phyloP scores from a whole-genome alignment of 768 basidiomycete genomes.

The Trametes maxima region DNA sequence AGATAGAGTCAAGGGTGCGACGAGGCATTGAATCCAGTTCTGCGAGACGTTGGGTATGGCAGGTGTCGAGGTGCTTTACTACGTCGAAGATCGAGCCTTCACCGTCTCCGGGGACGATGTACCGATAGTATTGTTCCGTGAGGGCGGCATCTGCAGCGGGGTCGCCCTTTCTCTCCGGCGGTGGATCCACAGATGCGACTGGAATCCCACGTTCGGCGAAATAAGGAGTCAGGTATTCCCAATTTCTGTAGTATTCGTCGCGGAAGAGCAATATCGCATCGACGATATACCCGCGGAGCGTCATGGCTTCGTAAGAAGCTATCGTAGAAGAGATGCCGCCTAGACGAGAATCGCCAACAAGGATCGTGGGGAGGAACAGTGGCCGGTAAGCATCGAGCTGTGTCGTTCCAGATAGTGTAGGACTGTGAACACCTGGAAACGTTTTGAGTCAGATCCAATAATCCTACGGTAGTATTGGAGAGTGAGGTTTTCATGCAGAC shows the following conservation, averaged over 20 bases:
- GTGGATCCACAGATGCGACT: constrained; percentile 55
- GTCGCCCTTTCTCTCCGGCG: constrained; percentile 54
- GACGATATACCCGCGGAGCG: constrained; percentile 87
- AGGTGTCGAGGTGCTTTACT: constrained; percentile 59
- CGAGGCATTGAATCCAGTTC: constrained; percentile 78
- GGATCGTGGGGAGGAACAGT: constrained; percentile 82
- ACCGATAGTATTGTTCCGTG: constrained; percentile 76
- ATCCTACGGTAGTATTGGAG: background rate
- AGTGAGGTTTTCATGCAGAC: background rate
- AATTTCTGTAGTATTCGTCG: constrained; percentile 86
- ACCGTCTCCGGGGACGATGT: constrained; percentile 40
- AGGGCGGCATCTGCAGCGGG: constrained; percentile 46
- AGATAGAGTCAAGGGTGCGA: constrained; percentile 75
- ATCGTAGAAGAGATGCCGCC: constrained; percentile 95
- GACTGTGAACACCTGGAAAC: constrained; percentile 84
- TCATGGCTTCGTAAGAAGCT: constrained; percentile 88
- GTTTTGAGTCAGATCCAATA: background rate
- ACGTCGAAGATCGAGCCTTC: constrained; percentile 47
- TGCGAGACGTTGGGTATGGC: constrained; percentile 66
- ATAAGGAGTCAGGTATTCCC: constrained; percentile 77
- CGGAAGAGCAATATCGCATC: constrained; percentile 83
- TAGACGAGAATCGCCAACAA: constrained; percentile 86
- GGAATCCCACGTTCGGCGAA: constrained; percentile 73
- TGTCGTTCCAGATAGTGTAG: constrained; percentile 77
- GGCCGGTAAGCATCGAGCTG: constrained; percentile 88